Base-by-base conservation (phyloP, 257 asterid species). In the Solanum pinnatisectum region DNA sequence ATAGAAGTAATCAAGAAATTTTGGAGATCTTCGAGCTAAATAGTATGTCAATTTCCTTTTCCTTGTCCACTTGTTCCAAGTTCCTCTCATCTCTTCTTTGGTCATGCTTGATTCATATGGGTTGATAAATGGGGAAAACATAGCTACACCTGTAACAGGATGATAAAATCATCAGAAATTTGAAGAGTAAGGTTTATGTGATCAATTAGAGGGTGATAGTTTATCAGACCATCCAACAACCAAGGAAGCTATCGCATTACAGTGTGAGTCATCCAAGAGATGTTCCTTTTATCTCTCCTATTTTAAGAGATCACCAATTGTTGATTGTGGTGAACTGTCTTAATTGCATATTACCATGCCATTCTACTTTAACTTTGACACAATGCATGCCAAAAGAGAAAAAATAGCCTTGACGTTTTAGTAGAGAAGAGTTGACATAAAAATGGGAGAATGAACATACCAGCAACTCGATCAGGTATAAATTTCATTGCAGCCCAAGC, bases 401-500 rank as follows among this genome's bases (percentile, higher is more conserved):
- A 71, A 76, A 39, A 39, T 6, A n/a, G 18, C 59, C 35, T 23
- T 39, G 0, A 39, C 2, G 2, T 0, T 77, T 77, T 39, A 77
- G 59, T 23, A n/a, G 52, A 39, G 84, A 56, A 56, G 84, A 77
- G 85, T 46, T 46, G 0, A 10, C 27, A 44, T 0, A 77, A 27
- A 27, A 87, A 8, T 71, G 32, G 63, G 27, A 30, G 35, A 68
- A 71, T 39, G 63, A 70, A n/a, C 74, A 78, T 88, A 96, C 99
- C 98, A 77, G 97, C 96, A 91, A 96, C 89, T 87, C 92, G 92
- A 18, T 92, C 88, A 6, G 98, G 94, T 87, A 95, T 92, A 91
- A 92, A 93, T 86, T 93, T 93, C 8, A 96, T 92, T 85, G 99
- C 98, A 89, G 98, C 98, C 99, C 98, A 95, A 90, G 96, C 95